Conservation (phyloP, 768 basidiomycete species). For the Agaricus bisporus region DNA sequence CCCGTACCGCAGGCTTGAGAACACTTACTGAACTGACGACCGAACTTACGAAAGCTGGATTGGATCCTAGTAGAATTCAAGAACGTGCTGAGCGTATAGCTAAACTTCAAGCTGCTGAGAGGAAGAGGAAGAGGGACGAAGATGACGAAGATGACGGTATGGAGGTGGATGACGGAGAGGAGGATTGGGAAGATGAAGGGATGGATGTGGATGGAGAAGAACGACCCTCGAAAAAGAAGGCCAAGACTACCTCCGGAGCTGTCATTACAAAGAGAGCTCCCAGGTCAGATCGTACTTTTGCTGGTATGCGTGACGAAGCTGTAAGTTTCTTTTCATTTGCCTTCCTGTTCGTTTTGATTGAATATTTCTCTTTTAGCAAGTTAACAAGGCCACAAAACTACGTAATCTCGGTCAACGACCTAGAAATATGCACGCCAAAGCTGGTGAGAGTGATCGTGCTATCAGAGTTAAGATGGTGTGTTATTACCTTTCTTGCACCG, state of each 20-base stretch:
- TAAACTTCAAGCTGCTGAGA: conserved; percentile 62
- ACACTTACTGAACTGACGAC: conserved; percentile 72
- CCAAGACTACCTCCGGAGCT: conserved; percentile 56
- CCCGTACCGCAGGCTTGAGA: conserved; percentile 66
- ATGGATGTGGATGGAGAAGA: conserved; percentile 54
- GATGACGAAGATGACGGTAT: conserved; percentile 48
- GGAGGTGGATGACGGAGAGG: conserved; percentile 40
- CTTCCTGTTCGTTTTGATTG: background rate
- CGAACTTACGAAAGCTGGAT: conserved; percentile 81
- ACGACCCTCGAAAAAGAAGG: conserved; percentile 48
- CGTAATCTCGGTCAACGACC: conserved; percentile 83
- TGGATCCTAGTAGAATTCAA: conserved; percentile 83
- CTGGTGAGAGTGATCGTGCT: conserved; percentile 82
- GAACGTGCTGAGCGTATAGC: conserved; percentile 84
- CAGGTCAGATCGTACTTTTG: conserved; percentile 64
- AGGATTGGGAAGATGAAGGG: conserved; percentile 31
- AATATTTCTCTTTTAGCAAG: conserved; percentile 48
- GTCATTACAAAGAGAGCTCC: conserved; percentile 51
- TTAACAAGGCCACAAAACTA: conserved; percentile 69
- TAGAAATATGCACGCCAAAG: conserved; percentile 84
- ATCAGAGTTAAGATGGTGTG: conserved; percentile 80
- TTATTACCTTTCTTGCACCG: conserved; percentile 11
- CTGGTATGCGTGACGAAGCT: conserved; percentile 72
- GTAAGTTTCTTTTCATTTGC: conserved; percentile 34
- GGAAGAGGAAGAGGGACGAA: conserved; percentile 59